These are phyloP conservation scores for Chenopodium album DNA, from an alignment of 148 eudicot genomes.

Conservation along the genomic window DNA sequence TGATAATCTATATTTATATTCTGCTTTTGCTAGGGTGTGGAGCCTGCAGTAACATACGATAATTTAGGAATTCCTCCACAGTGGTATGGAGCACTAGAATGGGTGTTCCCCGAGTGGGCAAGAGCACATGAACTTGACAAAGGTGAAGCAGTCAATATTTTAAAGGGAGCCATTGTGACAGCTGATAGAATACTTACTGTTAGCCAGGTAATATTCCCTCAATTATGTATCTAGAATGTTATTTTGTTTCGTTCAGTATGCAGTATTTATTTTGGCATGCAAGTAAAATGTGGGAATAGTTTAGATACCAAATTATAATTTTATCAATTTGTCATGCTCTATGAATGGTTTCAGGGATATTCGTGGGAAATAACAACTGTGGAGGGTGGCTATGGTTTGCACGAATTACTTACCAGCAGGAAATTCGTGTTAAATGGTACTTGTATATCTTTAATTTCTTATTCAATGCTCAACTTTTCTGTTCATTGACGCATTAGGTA, in stretches of 20 bases:
- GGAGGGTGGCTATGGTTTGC: constrained; percentile 94
- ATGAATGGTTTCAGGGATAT: constrained; percentile 65
- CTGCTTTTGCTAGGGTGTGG: constrained; percentile 74
- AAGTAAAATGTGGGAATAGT: background rate
- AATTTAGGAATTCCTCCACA: constrained; percentile 86
- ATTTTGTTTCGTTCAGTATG: background rate
- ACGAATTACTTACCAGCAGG: constrained; percentile 71
- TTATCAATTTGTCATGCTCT: background rate
- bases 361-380: constrained; percentile 94
- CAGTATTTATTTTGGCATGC: background rate
- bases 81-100: constrained; percentile 87
- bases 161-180: constrained; percentile 92
- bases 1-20: background rate
- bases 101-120: constrained; percentile 99
- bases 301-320: background rate
- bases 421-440: constrained; percentile 77
- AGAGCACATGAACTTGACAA: constrained; percentile 94
- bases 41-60: constrained; percentile 76
- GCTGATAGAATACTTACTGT: constrained; percentile 93
- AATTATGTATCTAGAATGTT: background rate
- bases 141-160: constrained; percentile 92
- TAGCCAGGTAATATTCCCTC: constrained; percentile 60
- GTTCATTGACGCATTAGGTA: background rate
- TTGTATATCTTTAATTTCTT: background rate
- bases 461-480: background rate